Conservation (phyloP, 1,139 yeast species). For the Kodamaea arcana region DNA sequence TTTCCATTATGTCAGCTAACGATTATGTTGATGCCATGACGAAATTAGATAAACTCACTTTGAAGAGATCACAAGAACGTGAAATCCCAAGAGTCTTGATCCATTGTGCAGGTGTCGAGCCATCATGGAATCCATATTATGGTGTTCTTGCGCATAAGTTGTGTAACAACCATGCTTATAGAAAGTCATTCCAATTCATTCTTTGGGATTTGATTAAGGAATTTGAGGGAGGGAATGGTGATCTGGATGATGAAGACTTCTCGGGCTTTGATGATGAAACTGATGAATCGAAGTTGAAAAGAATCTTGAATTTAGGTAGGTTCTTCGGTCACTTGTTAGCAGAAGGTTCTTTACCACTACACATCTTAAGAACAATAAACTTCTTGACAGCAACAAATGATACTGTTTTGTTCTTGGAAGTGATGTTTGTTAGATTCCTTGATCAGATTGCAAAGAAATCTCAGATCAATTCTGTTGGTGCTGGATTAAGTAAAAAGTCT, state of each 20-base stretch:
- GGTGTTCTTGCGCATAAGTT: conserved; percentile 74
- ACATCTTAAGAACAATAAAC: conserved; percentile 67
- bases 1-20: conserved; percentile 91
- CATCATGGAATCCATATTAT: conserved; percentile 86
- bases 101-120: conserved; percentile 84
- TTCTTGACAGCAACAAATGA: conserved; percentile 70
- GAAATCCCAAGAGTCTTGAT: conserved; percentile 83
- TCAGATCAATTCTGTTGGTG: conserved; percentile 48
- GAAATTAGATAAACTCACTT: conserved; percentile 70
- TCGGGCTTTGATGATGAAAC: conserved; percentile 44
- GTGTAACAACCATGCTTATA: conserved; percentile 63
- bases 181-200: conserved; percentile 83
- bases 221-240: conserved; percentile 43
- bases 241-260: conserved; percentile 38
- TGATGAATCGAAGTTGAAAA: conserved; percentile 43
- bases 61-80: conserved; percentile 78
- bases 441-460: conserved; percentile 65
- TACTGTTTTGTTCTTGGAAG: conserved; percentile 65
- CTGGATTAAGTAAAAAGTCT: conserved; percentile 33
- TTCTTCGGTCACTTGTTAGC: conserved; percentile 73
- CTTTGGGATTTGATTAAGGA: conserved; percentile 87
- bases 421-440: conserved; percentile 64
- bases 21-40: conserved; percentile 87
- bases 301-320: conserved; percentile 69
- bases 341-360: conserved; percentile 70